These are phyloP conservation scores for Diaporthe caulivora DNA, from an alignment of 2,329 filamentous ascomycete genomes.

Conservation along the genomic window DNA sequence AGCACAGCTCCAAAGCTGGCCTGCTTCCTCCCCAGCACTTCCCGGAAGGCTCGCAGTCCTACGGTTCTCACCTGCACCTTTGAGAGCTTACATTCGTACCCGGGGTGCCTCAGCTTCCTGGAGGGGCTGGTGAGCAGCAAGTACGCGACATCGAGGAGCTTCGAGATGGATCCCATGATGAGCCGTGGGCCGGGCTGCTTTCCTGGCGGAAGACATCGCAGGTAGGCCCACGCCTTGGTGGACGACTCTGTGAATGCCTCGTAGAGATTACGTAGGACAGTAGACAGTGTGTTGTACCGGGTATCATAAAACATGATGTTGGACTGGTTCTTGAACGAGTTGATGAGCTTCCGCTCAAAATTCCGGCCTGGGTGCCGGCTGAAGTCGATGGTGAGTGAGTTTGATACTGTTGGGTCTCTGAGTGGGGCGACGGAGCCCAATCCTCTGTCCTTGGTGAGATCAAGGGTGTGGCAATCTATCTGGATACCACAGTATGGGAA, in stretches of 20 bases:
- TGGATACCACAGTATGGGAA: conserved; percentile 92
- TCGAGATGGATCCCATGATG: conserved; percentile 70
- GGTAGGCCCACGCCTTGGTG: conserved; percentile 77
- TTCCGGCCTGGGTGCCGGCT: conserved; percentile 78
- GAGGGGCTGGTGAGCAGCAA: conserved; percentile 71
- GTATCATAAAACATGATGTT: conserved; percentile 88
- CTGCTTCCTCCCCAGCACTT: conserved; percentile 78
- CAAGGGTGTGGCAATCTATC: conserved; percentile 81
- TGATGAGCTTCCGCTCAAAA: conserved; percentile 84
- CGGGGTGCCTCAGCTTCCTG: conserved; percentile 58
- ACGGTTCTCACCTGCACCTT: conserved; percentile 73
- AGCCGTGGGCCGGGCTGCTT: conserved; percentile 70
- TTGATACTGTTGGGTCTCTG: conserved; percentile 63
- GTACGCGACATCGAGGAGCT: conserved; percentile 74
- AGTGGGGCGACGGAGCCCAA: conserved; percentile 50
- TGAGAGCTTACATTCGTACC: conserved; percentile 70
- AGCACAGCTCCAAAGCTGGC: conserved; percentile 75
- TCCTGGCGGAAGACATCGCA: conserved; percentile 66
- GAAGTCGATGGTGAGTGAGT: conserved; percentile 84
- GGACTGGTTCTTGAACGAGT: conserved; percentile 85
- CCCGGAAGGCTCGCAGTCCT: conserved; percentile 76
- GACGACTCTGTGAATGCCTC: conserved; percentile 83
- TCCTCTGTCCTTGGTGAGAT: conserved; percentile 77
- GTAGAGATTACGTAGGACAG: conserved; percentile 80
- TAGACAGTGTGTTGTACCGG: conserved; percentile 76